Evolutionary conservation across 257 asterid species (phyloP), one percentile per base, ranked within the genome.

Genomic region (Solanum verrucosum): DNA sequence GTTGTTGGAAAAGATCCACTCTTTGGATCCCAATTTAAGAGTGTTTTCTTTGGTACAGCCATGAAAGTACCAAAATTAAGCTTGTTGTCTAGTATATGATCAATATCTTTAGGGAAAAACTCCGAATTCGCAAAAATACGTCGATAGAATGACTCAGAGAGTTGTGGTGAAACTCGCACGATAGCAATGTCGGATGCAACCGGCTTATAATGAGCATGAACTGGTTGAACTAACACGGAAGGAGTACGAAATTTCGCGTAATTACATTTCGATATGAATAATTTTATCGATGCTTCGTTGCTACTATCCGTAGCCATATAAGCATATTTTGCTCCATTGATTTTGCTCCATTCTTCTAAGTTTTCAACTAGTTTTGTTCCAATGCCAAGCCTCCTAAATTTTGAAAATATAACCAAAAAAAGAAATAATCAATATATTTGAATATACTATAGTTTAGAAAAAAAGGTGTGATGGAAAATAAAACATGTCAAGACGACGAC

Each of bases 241-340:
- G 98, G 96, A 84, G 93, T 95, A 73, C 98, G 91, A 35, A 96
- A 96, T 88, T 95, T 95, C 5, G 86, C 89, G 46, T 95, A 96
- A 68, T 92, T 91, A 87, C 92, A 93, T 84, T 92, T 96, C 14
- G 68, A 34, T 9, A 94, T 95, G 92, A 96, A 96, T 75, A 96
- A 75, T 65, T 94, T 94, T 84, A 96, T 52, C 9, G 96, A 96
- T 37, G 98, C 92, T 85, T 88, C 88, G 86, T 96, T 96, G 89
- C 56, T 93, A 34, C 94, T 81, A 52, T 95, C 98, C 1, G 98
- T 96, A 42, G 98, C 98, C 98, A 96, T 95, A 88, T 96, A 96
- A 4, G 96, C 91, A 85, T 93, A 96, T 52, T 95, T 91, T 42
- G 96, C 98, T 1, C 96, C 98, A 42, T 94, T 91, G 42, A 84